A percentile compares a stretch with the other conserved stretches of the same genome.
Evolutionary conservation across 2,329 filamentous ascomycete genomes (phyloP).

Genomic region (Furcasterigmium furcatum): DNA sequence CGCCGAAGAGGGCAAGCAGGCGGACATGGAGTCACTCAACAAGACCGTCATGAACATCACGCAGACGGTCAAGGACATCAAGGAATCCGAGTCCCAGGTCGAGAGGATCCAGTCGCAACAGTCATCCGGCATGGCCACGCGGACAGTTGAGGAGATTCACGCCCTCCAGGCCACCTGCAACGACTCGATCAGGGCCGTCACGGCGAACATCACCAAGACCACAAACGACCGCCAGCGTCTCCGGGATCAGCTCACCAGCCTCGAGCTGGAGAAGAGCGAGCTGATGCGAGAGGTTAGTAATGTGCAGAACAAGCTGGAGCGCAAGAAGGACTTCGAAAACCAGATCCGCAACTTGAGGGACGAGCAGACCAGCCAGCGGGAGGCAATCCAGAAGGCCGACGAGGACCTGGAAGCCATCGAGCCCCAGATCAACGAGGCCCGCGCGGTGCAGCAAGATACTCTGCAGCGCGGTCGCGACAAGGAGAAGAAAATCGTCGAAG

Average conservation of each 20-base stretch:
- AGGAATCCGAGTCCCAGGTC: slow-evolving; percentile 69
- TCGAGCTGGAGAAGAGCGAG: slow-evolving; percentile 78
- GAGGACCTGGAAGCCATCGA: slow-evolving; percentile 69
- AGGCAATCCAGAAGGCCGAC: slow-evolving; percentile 67
- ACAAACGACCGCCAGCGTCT: slow-evolving; percentile 68
- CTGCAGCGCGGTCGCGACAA: slow-evolving; percentile 67
- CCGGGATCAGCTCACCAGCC: slow-evolving; percentile 61
- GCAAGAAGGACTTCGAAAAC: slow-evolving; percentile 66
- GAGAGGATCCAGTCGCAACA: slow-evolving; percentile 74
- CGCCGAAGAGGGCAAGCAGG: slow-evolving; percentile 61
- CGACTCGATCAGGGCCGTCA: slow-evolving; percentile 64
- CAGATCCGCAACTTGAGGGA: slow-evolving; percentile 74
- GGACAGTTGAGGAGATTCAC: slow-evolving; percentile 81
- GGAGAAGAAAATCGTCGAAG: slow-evolving; percentile 69
- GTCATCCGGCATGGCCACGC: slow-evolving; percentile 60
- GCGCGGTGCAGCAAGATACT: slow-evolving; percentile 73
- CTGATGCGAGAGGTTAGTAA: slow-evolving; percentile 68
- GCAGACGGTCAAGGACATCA: slow-evolving; percentile 69
- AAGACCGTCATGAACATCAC: slow-evolving; percentile 75
- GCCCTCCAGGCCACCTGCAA: slow-evolving; percentile 65
- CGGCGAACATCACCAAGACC: slow-evolving; percentile 62
- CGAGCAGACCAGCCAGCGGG: slow-evolving; percentile 65
- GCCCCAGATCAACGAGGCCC: slow-evolving; percentile 73
- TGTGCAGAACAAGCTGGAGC: slow-evolving; percentile 73
- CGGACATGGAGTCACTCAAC: slow-evolving; percentile 71